Percentiles rank a stretch among this genome's conserved stretches.
Conservation (phyloP, 306 rosid species). For the Sechiopsis laciniata region DNA sequence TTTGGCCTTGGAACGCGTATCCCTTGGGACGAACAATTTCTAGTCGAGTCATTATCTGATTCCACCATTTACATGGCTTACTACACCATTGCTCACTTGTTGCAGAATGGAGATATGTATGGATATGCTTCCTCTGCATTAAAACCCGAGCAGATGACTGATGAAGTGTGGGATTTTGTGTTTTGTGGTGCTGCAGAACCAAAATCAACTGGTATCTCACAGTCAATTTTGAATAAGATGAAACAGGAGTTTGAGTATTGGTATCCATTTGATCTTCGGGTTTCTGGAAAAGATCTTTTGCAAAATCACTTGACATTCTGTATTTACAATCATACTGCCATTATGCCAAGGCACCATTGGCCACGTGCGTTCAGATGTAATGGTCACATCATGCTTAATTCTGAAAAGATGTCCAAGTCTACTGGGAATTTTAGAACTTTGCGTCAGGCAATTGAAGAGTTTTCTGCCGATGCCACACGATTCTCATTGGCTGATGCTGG, state of each 20-base stretch:
- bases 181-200: conserved; percentile 69
- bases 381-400: conserved; percentile 84
- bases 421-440: conserved; percentile 87
- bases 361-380: conserved; percentile 89
- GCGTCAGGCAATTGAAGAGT: conserved; percentile 79
- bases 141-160: conserved; percentile 70
- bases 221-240: conserved; percentile 54
- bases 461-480: conserved; percentile 84
- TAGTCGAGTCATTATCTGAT: conserved; percentile 86
- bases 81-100: conserved; percentile 70
- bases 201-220: conserved; percentile 51
- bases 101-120: conserved; percentile 68
- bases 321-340: conserved; percentile 82
- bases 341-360: conserved; percentile 65
- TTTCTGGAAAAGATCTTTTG: conserved; percentile 90
- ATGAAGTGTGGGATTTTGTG: conserved; percentile 77
- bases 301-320: conserved; percentile 84
- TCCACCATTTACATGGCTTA: conserved; percentile 96
- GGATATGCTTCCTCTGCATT: conserved; percentile 44
- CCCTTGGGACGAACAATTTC: conserved; percentile 83
- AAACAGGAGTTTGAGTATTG: conserved; percentile 91
- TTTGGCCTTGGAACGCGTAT: conserved; percentile 93
- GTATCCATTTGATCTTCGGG: conserved; percentile 93
- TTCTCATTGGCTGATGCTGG: conserved; percentile 97
- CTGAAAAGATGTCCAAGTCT: conserved; percentile 92